Base-by-base conservation (phyloP, 768 basidiomycete species). In the Termitomyces sp. region DNA sequence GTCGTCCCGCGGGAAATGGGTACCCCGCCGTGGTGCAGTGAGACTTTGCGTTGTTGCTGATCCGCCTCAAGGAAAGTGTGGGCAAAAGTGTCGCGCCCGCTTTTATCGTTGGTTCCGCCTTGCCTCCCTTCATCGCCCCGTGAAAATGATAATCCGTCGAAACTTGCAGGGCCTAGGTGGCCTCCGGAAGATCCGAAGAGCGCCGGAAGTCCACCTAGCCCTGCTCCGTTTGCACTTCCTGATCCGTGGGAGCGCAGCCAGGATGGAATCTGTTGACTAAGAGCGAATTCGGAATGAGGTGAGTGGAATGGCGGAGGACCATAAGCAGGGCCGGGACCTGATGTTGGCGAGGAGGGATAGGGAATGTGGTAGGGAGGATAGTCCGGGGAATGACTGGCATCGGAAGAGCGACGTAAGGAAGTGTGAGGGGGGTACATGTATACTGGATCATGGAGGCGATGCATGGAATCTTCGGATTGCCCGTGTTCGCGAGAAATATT, bases 1-100 rank as follows among this genome's bases (percentile, higher is more conserved):
- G 63, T 59, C 23, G 33, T 50, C 5, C 47, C 52, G 9, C 56
- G 58, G 5, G 58, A 41, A 1, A 62, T n/a, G 9, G 62, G 26
- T 16, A 57, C 9, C 5, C 52, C 59, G 30, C 47, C 10, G 32
- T 43, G 55, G 1, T 55, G 46, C 8, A 52, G 13, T 7, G 61
- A 10, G 13, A 56, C 52, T 38, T 61, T 61, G 23, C 58, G 60
- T 33, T 64, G 63, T 32, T 59, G 58, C 32, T 61, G 60, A 36
- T 73, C 69, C n/a, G 70, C 70, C 58, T 71, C 70, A 6, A 71
- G 61, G 52, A 73, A 71, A 30, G 67, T 66, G 40, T 52, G 50
- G 7, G 67, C 67, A 38, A 71, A 71, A 55, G 68, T 63, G 26
- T 68, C 69, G 8, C 56, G 55, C 16, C 38, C 58, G 13, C 38